These are phyloP conservation scores for Xanthoparmelia taractica DNA, from an alignment of 495 filamentous ascomycete genomes.

Conservation along the genomic window DNA sequence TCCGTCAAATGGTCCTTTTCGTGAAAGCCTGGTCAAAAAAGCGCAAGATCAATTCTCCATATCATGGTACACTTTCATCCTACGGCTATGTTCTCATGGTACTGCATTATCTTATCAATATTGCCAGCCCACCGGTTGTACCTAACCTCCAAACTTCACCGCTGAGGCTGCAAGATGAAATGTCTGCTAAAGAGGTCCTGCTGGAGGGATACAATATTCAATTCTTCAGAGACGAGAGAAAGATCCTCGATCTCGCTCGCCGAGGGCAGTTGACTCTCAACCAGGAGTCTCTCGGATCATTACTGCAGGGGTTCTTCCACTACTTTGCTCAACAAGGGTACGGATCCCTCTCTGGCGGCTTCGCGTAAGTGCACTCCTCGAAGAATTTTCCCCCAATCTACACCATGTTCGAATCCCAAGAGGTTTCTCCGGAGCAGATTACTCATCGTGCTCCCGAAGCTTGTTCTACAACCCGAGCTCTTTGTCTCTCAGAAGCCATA, in stretches of 20 bases:
- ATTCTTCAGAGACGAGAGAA: conserved; percentile 61
- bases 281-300: conserved; percentile 49
- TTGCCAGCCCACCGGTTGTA: conserved; percentile 67
- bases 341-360: conserved; percentile 43
- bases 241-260: conserved; percentile 47
- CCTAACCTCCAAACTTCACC: conserved; percentile 58
- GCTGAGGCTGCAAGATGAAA: conserved; percentile 25
- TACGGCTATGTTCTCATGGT: conserved; percentile 90
- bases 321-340: conserved; percentile 57
- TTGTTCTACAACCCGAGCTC: too few relatives aligned
- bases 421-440: too few relatives aligned
- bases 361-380: too few relatives aligned
- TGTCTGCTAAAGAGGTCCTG: conserved; percentile 23
- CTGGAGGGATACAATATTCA: conserved; percentile 52
- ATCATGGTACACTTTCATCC: conserved; percentile 70
- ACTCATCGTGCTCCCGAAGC: too few relatives aligned
- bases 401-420: too few relatives aligned
- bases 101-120: conserved; percentile 79
- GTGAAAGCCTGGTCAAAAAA: conserved; percentile 78
- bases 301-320: conserved; percentile 72
- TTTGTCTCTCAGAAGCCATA: too few relatives aligned
- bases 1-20: conserved; percentile 68
- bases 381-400: too few relatives aligned
- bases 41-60: conserved; percentile 73
- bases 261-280: conserved; percentile 51